A percentile compares a stretch with the other conserved stretches of the same genome.
Conservation (phyloP, 768 basidiomycete genomes). For the Xerocomus potaroensis region DNA sequence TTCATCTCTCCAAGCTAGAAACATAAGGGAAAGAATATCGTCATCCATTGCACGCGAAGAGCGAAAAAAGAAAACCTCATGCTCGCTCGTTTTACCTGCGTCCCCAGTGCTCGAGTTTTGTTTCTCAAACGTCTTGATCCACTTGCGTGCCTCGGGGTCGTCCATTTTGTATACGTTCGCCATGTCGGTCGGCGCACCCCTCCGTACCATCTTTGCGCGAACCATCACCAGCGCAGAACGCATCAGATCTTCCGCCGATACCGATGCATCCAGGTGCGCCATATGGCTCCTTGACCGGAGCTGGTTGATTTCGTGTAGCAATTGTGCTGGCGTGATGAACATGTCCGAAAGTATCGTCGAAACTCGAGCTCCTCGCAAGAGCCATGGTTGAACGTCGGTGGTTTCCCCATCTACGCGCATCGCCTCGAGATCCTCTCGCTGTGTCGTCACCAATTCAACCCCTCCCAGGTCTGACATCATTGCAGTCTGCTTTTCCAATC, state of each 20-base stretch:
- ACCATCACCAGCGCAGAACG: constrained; percentile 67
- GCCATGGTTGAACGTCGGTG: constrained; percentile 49
- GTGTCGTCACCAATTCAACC: constrained; percentile 54
- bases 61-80: constrained; percentile 24
- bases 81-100: constrained; percentile 19
- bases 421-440: constrained; percentile 42
- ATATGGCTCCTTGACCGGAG: constrained; percentile 55
- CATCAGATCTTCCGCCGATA: constrained; percentile 44
- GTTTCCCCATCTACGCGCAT: constrained; percentile 7
- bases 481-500: constrained; percentile 31
- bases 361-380: constrained; percentile 58
- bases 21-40: background rate
- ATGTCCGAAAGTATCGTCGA: constrained; percentile 41
- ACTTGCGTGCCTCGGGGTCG: constrained; percentile 48
- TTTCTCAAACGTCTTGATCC: constrained; percentile 37
- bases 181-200: constrained; percentile 73
- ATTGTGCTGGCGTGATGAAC: constrained; percentile 38
- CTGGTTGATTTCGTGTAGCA: constrained; percentile 55
- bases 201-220: constrained; percentile 51
- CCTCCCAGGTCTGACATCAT: too few relatives aligned
- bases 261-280: constrained; percentile 29
- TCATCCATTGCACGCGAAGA: background rate
- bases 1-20: constrained; percentile 43
- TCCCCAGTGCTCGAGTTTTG: constrained; percentile 14
- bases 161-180: constrained; percentile 66